A percentile compares a stretch with the other conserved stretches of the same genome.
These are phyloP conservation scores for Paraconiothyrium sp. DNA, from an alignment of 2,329 filamentous ascomycete species.

Conservation along the genomic window DNA sequence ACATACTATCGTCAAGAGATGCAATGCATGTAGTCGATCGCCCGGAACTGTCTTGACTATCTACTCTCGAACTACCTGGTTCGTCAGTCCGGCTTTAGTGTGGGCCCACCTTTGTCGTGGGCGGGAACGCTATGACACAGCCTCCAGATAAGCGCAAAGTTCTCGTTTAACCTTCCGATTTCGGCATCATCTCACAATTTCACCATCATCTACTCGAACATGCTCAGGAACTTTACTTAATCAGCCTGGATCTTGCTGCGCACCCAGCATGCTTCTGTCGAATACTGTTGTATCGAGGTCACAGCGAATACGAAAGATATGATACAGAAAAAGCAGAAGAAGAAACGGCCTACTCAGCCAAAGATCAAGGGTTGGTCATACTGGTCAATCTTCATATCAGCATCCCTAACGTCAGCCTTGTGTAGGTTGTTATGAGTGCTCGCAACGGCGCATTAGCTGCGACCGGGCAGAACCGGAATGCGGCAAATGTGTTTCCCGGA, in stretches of 20 bases:
- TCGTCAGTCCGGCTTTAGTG: not conserved
- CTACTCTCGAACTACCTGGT: not conserved
- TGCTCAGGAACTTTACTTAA: not conserved
- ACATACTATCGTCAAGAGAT: too few relatives aligned
- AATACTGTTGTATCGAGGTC: not conserved
- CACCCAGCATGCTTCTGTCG: not conserved
- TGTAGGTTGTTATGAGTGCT: not conserved
- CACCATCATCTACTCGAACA: not conserved
- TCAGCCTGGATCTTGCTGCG: not conserved
- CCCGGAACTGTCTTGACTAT: too few relatives aligned
- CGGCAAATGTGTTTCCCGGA: not conserved
- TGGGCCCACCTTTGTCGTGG: not conserved
- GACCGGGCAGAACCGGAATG: not conserved
- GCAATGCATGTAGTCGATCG: too few relatives aligned
- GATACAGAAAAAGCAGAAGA: not conserved
- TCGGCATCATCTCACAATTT: not conserved
- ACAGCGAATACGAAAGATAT: not conserved
- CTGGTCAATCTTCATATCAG: not conserved
- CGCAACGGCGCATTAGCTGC: not conserved
- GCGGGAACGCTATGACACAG: not conserved
- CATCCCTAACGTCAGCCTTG: not conserved
- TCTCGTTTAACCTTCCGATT: slow-evolving; percentile 1
- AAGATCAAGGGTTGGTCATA: not conserved
- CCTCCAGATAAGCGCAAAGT: not conserved
- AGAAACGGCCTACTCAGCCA: not conserved